Evolutionary conservation across 371 early-diverging fungal genomes (phyloP).

Genomic region (Mucor lusitanicus): DNA sequence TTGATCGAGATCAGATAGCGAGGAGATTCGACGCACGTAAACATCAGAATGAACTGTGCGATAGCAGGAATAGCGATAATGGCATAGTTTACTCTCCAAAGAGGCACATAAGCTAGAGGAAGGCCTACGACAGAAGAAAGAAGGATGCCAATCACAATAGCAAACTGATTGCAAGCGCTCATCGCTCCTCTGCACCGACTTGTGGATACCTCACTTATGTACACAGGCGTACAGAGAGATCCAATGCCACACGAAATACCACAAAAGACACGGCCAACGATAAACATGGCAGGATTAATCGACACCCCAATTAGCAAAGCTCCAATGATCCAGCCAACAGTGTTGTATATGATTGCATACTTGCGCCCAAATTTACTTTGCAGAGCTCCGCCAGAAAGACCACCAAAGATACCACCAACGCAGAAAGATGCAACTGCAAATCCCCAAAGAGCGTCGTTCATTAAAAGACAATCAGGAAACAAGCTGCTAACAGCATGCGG

Average conservation of each 20-base stretch:
- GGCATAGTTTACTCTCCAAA: conserved; percentile 67
- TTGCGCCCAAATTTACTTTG: conserved; percentile 68
- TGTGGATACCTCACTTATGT: conserved; percentile 80
- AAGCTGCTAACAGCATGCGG: conserved; percentile 9
- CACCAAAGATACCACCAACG: conserved; percentile 74
- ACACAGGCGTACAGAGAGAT: conserved; percentile 75
- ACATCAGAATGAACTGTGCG: conserved; percentile 65
- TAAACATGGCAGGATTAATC: conserved; percentile 56
- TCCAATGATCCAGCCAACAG: conserved; percentile 63
- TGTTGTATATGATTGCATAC: conserved; percentile 30
- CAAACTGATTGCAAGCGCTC: conserved; percentile 30
- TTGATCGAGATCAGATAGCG: conserved; percentile 65
- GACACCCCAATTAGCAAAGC: conserved; percentile 60
- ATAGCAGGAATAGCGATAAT: conserved; percentile 67
- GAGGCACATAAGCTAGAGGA: conserved; percentile 57
- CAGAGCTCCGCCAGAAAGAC: conserved; percentile 43
- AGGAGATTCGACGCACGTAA: conserved; percentile 79
- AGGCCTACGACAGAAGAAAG: conserved; percentile 62
- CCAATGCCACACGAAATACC: conserved; percentile 82
- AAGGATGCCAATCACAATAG: conserved; percentile 77
- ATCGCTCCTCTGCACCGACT: conserved; percentile 64
- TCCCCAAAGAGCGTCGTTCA: conserved; percentile 27
- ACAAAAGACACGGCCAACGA: conserved; percentile 72
- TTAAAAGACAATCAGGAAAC: conserved; percentile 37
- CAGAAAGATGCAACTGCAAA: conserved; percentile 66